Conservation (phyloP, 208 protist species). For the Wallacemonas rigidus region DNA sequence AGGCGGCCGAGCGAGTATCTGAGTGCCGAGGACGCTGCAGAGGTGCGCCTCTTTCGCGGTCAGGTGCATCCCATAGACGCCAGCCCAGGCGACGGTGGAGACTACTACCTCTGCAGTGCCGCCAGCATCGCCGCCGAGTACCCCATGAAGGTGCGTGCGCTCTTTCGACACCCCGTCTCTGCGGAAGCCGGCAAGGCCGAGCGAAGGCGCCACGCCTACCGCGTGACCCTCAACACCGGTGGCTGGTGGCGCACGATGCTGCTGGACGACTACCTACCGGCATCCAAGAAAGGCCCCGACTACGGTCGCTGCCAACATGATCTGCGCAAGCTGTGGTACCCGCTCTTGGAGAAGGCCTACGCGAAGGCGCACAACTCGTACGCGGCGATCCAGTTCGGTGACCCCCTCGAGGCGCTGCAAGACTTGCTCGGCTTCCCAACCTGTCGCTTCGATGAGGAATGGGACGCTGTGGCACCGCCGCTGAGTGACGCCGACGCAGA, state of each 20-base stretch:
- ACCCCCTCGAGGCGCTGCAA: constrained; percentile 56
- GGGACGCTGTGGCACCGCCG: constrained; percentile 19
- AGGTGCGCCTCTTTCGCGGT: constrained; percentile 42
- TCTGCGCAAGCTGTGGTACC: constrained; percentile 69
- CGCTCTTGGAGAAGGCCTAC: constrained; percentile 87
- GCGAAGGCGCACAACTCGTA: constrained; percentile 82
- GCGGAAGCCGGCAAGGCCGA: constrained; percentile 19
- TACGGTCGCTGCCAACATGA: constrained; percentile 43
- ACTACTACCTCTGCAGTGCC: constrained; percentile 54
- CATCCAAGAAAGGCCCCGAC: constrained; percentile 29
- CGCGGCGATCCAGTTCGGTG: constrained; percentile 58
- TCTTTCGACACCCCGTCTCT: constrained; percentile 45
- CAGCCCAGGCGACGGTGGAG: constrained; percentile 46
- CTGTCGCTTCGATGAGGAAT: constrained; percentile 52
- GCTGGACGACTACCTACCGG: constrained; percentile 64
- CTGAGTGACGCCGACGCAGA: constrained; percentile 8
- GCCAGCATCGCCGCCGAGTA: constrained; percentile 39
- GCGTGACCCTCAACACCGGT: constrained; percentile 38
- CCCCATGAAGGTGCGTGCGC: constrained; percentile 19
- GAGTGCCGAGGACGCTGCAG: constrained; percentile 6
- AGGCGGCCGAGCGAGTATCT: constrained; percentile 37
- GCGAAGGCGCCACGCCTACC: constrained; percentile 33
- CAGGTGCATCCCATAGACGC: constrained; percentile 47
- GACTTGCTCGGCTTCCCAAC: constrained; percentile 62
- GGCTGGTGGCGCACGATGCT: constrained; percentile 58